A percentile compares a stretch with the other conserved stretches of the same genome.
Evolutionary conservation across 148 eudicot species (phyloP).

Genomic region (Persicaria tinctoria): DNA sequence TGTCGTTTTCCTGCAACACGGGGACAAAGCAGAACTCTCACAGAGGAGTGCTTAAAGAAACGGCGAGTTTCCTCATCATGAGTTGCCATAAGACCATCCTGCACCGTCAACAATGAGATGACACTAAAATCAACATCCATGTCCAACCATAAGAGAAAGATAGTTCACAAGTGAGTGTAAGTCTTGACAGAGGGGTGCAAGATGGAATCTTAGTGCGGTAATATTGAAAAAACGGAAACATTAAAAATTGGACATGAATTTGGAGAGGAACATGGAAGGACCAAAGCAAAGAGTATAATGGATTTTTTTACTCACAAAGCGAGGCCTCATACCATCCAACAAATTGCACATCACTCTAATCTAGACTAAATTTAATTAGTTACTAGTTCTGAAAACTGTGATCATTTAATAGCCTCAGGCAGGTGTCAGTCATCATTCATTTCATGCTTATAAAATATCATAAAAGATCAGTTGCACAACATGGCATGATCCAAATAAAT

Average conservation of each 20-base stretch:
- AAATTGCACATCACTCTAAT: not conserved
- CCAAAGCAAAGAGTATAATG: not conserved
- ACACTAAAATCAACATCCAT: not conserved
- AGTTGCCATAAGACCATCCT: constrained; percentile 72
- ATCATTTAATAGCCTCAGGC: not conserved
- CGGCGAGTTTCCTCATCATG: constrained; percentile 66
- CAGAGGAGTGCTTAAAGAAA: constrained; percentile 83
- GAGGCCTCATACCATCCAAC: not conserved
- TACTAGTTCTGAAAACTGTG: not conserved
- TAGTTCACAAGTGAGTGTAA: not conserved
- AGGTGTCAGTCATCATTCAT: not conserved
- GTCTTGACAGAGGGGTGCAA: not conserved
- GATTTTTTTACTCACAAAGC: not conserved
- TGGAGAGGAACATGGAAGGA: not conserved
- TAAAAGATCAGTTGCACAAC: not conserved
- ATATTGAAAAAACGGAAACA: not conserved
- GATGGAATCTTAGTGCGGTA: not conserved
- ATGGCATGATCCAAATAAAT: not conserved
- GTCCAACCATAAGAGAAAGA: not conserved
- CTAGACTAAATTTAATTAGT: not conserved
- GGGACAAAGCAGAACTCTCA: constrained; percentile 71
- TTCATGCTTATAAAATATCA: not conserved
- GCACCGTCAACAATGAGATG: constrained; percentile 14
- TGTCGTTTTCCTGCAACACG: constrained; percentile 70
- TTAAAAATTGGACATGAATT: not conserved